Conservation (phyloP, 129 eudicot genomes). For the Helianthus tuberosus region DNA sequence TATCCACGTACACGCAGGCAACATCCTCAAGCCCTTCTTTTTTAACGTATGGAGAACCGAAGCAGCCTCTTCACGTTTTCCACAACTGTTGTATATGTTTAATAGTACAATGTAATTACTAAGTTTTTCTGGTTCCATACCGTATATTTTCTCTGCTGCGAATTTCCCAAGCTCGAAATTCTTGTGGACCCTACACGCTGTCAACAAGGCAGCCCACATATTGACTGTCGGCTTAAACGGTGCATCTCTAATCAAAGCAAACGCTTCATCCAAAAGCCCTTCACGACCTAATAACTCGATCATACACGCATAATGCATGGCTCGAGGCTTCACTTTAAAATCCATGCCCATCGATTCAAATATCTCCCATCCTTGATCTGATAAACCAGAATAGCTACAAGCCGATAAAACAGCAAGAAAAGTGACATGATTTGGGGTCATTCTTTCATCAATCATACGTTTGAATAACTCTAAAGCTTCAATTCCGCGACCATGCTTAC, state of each 20-base stretch:
- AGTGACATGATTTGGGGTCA: constrained; percentile 80
- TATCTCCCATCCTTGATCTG: constrained; percentile 69
- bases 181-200: constrained; percentile 84
- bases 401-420: constrained; percentile 84
- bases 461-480: constrained; percentile 75
- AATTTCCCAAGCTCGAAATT: constrained; percentile 73
- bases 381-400: constrained; percentile 83
- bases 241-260: constrained; percentile 70
- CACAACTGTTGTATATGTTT: constrained; percentile 62
- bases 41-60: constrained; percentile 53
- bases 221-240: constrained; percentile 73
- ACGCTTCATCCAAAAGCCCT: constrained; percentile 84
- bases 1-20: constrained; percentile 81
- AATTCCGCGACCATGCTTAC: constrained; percentile 73
- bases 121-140: constrained; percentile 85
- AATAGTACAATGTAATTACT: constrained; percentile 71
- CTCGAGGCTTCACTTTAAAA: constrained; percentile 70
- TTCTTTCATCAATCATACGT: constrained; percentile 58
- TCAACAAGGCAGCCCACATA: constrained; percentile 96
- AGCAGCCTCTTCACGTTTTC: constrained; percentile 74
- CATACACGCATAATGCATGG: constrained; percentile 94
- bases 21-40: constrained; percentile 68
- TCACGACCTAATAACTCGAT: constrained; percentile 85
- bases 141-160: constrained; percentile 80
- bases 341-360: constrained; percentile 71